These are phyloP conservation scores for Chamaenerion angustifolium DNA, from an alignment of 345 rosid species.

Conservation along the genomic window DNA sequence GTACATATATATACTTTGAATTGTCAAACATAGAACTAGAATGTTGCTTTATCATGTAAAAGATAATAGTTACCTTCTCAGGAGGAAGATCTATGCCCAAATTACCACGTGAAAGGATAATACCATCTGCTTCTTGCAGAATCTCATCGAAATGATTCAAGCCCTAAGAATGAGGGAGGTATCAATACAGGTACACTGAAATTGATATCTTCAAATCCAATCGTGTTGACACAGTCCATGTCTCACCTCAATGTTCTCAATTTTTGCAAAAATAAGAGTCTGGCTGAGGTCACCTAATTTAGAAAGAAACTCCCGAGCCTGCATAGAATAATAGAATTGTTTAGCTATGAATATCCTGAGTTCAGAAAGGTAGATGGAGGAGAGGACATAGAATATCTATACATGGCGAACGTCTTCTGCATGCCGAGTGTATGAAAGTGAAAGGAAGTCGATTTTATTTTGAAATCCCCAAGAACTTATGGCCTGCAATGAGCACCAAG, in stretches of 20 bases:
- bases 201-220: background rate
- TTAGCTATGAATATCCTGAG: background rate
- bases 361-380: background rate
- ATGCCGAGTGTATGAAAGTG: constrained; percentile 82
- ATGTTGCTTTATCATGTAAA: too few relatives aligned
- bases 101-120: constrained; percentile 95
- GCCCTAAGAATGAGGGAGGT: constrained; percentile 32
- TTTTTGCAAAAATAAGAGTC: constrained; percentile 90
- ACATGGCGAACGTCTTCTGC: constrained; percentile 97
- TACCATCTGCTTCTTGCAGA: constrained; percentile 96
- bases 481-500: constrained; percentile 27
- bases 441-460: constrained; percentile 90
- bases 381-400: background rate
- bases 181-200: background rate
- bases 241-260: constrained; percentile 81
- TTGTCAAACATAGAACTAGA: background rate
- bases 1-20: background rate
- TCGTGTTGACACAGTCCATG: background rate
- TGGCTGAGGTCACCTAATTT: constrained; percentile 75
- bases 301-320: constrained; percentile 79
- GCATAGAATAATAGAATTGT: constrained; percentile 13
- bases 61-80: constrained; percentile 52
- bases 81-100: constrained; percentile 97
- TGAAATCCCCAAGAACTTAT: constrained; percentile 88
- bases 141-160: constrained; percentile 94